A percentile compares a stretch with the other conserved stretches of the same genome.
Conservation (phyloP, 2,329 filamentous ascomycete genomes). For the Claviceps fusiformis region DNA sequence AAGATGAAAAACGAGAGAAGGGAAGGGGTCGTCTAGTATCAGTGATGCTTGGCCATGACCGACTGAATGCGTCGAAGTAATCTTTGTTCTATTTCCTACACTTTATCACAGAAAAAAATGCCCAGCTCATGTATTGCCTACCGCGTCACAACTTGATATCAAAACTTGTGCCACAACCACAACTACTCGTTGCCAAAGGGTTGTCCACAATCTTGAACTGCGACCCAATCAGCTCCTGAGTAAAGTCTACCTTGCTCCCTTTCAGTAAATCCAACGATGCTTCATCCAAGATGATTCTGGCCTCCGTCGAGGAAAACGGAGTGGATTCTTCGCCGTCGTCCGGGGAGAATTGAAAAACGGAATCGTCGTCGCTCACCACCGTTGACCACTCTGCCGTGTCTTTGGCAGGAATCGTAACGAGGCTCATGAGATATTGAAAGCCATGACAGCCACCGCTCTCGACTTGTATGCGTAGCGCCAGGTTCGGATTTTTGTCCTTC, state of each 20-base stretch:
- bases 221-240: conserved; percentile 74
- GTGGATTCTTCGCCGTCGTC: conserved; percentile 30
- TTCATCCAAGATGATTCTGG: conserved; percentile 83
- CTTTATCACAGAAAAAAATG: neutral
- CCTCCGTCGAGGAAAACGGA: conserved; percentile 19
- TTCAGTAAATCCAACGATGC: conserved; percentile 78
- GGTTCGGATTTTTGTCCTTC: conserved; percentile 58
- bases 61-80: neutral
- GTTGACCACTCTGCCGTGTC: conserved; percentile 21
- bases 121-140: neutral
- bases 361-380: conserved; percentile 59
- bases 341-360: conserved; percentile 60
- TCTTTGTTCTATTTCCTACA: neutral
- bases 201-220: conserved; percentile 97
- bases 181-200: conserved; percentile 80
- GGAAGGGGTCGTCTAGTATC: neutral
- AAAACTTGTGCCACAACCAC: conserved; percentile 95
- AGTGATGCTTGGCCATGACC: neutral
- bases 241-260: conserved; percentile 92
- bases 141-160: conserved; percentile 58
- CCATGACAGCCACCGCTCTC: conserved; percentile 93
- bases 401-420: conserved; percentile 47
- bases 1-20: neutral
- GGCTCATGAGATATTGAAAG: conserved; percentile 91
- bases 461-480: conserved; percentile 82